Evolutionary conservation across 768 basidiomycete species (phyloP).

Genomic region (Russula sp.): DNA sequence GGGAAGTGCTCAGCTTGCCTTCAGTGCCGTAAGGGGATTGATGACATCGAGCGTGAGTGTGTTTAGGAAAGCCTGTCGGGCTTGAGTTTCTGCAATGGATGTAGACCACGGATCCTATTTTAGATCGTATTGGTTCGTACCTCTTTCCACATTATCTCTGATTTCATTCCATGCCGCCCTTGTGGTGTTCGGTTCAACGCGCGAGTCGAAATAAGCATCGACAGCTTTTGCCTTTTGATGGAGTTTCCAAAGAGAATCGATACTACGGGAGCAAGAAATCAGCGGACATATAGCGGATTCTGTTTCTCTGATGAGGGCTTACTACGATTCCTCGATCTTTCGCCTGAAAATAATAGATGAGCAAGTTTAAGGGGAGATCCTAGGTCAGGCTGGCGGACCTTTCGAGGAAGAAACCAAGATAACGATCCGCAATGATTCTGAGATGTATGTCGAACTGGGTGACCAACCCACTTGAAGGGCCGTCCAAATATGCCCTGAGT

Average conservation of each 20-base stretch:
- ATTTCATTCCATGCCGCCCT: conserved; percentile 80
- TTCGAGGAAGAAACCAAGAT: conserved; percentile 81
- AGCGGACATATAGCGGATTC: background rate
- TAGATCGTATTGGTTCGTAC: conserved; percentile 31
- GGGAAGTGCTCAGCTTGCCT: conserved; percentile 37
- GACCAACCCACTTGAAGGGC: conserved; percentile 40
- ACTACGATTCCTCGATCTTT: conserved; percentile 85
- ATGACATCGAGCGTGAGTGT: conserved; percentile 72
- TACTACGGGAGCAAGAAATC: conserved; percentile 35
- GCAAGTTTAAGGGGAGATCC: conserved; percentile 12
- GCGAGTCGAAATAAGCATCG: conserved; percentile 70
- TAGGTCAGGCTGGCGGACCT: conserved; percentile 43
- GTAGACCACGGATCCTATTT: background rate
- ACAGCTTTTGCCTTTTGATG: conserved; percentile 65
- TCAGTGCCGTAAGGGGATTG: conserved; percentile 56
- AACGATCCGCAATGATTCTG: conserved; percentile 63
- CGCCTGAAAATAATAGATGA: conserved; percentile 42
- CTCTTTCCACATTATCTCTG: conserved; percentile 79
- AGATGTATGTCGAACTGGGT: conserved; percentile 71
- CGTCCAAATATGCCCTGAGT: conserved; percentile 16
- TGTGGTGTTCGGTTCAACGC: conserved; percentile 54
- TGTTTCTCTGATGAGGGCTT: conserved; percentile 29
- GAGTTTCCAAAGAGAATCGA: conserved; percentile 67
- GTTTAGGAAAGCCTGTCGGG: conserved; percentile 70
- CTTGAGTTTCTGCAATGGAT: conserved; percentile 60